phyloP scores from a whole-genome alignment of 352 stramenopile genomes.

The Elongisporangium senticosum region DNA sequence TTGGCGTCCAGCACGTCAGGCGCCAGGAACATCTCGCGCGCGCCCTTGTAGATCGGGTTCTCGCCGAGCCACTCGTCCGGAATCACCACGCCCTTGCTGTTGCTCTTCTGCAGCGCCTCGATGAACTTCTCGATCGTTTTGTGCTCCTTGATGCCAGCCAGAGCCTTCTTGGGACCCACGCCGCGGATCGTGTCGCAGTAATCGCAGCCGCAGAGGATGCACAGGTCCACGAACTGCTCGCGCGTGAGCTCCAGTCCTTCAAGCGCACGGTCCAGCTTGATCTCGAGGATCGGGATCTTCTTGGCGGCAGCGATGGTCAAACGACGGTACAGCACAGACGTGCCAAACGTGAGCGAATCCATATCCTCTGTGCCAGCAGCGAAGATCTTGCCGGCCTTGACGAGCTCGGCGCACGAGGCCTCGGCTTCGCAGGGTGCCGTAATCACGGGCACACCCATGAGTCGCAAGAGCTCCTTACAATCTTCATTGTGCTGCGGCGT shows the following conservation, averaged over 20 bases:
- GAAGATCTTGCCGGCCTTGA: slow-evolving; percentile 91
- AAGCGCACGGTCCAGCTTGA: slow-evolving; percentile 89
- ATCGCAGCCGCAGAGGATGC: slow-evolving; percentile 98
- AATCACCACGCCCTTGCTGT: slow-evolving; percentile 77
- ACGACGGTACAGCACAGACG: slow-evolving; percentile 93
- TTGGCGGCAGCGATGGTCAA: slow-evolving; percentile 85
- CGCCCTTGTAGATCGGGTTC: slow-evolving; percentile 89
- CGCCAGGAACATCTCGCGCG: slow-evolving; percentile 90
- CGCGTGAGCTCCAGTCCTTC: slow-evolving; percentile 92
- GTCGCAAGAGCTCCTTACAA: slow-evolving; percentile 87
- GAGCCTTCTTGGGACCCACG: slow-evolving; percentile 97
- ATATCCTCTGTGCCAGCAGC: slow-evolving; percentile 98
- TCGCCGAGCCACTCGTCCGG: slow-evolving; percentile 83
- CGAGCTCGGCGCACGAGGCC: slow-evolving; percentile 95
- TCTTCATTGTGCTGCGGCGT: slow-evolving; percentile 92
- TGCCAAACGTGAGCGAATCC: slow-evolving; percentile 97
- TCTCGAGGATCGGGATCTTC: slow-evolving; percentile 90
- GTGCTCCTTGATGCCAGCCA: slow-evolving; percentile 96
- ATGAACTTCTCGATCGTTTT: slow-evolving; percentile 94
- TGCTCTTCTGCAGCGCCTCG: slow-evolving; percentile 83
- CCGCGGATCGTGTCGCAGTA: slow-evolving; percentile 98
- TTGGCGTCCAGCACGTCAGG: slow-evolving; percentile 62
- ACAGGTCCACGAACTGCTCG: slow-evolving; percentile 98
- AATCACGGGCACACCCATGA: slow-evolving; percentile 97
- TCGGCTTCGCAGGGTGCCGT: slow-evolving; percentile 97